phyloP scores from a whole-genome alignment of 495 filamentous ascomycete genomes.

The Parathielavia appendiculata region DNA sequence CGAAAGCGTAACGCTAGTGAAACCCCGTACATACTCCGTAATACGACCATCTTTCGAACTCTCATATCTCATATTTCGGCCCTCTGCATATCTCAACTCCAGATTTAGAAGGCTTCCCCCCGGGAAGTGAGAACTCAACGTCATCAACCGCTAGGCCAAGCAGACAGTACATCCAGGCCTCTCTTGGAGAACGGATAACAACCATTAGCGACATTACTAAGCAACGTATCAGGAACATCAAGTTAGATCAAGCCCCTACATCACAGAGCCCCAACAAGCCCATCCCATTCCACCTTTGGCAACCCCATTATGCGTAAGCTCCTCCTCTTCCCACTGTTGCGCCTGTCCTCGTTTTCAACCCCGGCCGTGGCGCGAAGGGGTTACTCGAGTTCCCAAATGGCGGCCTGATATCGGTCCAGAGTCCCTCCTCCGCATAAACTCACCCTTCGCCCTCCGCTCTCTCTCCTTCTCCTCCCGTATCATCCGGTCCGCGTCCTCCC shows the following conservation, averaged over 20 bases:
- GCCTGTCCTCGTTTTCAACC: not conserved
- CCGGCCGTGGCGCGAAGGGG: constrained; percentile 1
- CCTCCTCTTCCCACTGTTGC: not conserved
- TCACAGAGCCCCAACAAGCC: no score
- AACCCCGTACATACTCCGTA: no score
- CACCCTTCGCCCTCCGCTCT: not conserved
- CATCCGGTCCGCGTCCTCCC: constrained; percentile 1
- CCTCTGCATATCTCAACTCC: no score
- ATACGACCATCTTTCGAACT: no score
- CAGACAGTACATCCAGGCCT: no score
- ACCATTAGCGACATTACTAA: not conserved
- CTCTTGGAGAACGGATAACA: no score
- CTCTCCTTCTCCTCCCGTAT: not conserved
- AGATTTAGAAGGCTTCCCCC: no score
- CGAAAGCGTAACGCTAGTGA: no score
- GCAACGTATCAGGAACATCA: not conserved
- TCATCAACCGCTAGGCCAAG: no score
- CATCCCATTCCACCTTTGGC: not conserved
- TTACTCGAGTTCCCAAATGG: constrained; percentile 2
- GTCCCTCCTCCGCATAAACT: not conserved
- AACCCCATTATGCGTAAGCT: not conserved
- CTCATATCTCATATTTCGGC: no score
- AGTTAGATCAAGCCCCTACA: no score
- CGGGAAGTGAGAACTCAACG: no score
- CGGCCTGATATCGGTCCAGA: constrained; percentile 3